Conservation (phyloP, 306 rosid species). For the Dicorynia guianensis region DNA sequence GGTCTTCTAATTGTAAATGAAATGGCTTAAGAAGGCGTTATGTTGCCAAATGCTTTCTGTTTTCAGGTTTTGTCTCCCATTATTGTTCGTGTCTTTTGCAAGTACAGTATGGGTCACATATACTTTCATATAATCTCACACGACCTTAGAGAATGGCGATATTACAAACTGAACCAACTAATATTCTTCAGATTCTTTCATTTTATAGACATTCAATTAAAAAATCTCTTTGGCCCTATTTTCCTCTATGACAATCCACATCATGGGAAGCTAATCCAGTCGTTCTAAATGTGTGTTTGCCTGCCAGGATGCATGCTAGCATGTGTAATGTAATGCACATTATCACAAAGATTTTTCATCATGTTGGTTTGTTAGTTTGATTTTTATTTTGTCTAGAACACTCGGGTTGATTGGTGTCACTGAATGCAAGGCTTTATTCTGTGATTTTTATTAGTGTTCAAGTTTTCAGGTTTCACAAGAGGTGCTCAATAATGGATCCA, state of each 20-base stretch:
- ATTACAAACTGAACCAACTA: slow-evolving; percentile 11
- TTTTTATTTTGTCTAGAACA: neutral
- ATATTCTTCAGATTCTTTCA: neutral
- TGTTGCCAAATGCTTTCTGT: too few species aligned
- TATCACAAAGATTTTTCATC: neutral
- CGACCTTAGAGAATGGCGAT: neutral
- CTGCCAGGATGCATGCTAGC: neutral
- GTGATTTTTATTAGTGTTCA: neutral
- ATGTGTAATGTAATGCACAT: neutral
- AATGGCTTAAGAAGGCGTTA: slow-evolving; percentile 6
- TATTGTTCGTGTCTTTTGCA: neutral
- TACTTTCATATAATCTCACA: slow-evolving; percentile 14
- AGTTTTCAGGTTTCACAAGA: slow-evolving; percentile 33
- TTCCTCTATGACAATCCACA: neutral
- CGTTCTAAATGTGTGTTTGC: too few species aligned
- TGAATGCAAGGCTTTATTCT: slow-evolving; percentile 18
- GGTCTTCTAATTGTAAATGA: slow-evolving; percentile 15
- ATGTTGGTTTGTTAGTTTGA: too few species aligned
- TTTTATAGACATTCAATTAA: neutral
- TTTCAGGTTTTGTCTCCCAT: slow-evolving; percentile 1
- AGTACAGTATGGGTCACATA: too few species aligned
- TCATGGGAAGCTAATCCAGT: neutral
- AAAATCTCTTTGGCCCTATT: neutral
- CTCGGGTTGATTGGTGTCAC: neutral
- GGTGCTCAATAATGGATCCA: slow-evolving; percentile 20